These are phyloP conservation scores for Saccharomycopsis hybrid DNA, from an alignment of 1,139 yeast genomes.

Conservation along the genomic window DNA sequence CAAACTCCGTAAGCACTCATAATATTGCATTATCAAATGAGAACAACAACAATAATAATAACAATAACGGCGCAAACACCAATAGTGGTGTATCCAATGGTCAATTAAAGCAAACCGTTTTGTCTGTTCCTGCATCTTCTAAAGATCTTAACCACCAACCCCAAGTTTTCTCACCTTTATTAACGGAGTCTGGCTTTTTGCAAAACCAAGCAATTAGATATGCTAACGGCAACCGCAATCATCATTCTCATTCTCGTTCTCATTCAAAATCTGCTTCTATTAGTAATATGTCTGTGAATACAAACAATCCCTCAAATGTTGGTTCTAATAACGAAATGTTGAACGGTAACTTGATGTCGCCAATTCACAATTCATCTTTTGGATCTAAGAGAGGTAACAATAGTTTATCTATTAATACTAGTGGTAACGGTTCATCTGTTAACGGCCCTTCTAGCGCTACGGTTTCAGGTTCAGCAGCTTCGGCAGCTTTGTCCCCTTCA, in stretches of 20 bases:
- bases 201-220: constrained; percentile 21
- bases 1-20: not conserved
- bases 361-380: constrained; percentile 10
- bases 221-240: constrained; percentile 11
- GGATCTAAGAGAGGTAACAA: constrained; percentile 12
- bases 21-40: not conserved
- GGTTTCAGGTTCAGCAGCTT: not conserved
- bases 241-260: constrained; percentile 4
- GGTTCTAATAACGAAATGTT: constrained; percentile 10
- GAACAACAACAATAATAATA: not conserved
- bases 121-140: constrained; percentile 1
- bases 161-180: constrained; percentile 21
- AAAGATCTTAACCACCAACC: not conserved
- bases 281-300: not conserved
- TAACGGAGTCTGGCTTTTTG: constrained; percentile 21
- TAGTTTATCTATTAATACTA: constrained; percentile 16
- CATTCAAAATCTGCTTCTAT: constrained; percentile 13
- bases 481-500: too few relatives aligned
- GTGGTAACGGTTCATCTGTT: not conserved
- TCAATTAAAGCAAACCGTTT: constrained; percentile 8
- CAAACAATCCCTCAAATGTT: not conserved
- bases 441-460: not conserved
- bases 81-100: not conserved
- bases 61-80: not conserved
- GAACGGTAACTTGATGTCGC: constrained; percentile 10